Percentiles rank a stretch among this genome's conserved stretches.
Evolutionary conservation across 148 eudicot genomes (phyloP).

Genomic region (Amaranthus cruentus): DNA sequence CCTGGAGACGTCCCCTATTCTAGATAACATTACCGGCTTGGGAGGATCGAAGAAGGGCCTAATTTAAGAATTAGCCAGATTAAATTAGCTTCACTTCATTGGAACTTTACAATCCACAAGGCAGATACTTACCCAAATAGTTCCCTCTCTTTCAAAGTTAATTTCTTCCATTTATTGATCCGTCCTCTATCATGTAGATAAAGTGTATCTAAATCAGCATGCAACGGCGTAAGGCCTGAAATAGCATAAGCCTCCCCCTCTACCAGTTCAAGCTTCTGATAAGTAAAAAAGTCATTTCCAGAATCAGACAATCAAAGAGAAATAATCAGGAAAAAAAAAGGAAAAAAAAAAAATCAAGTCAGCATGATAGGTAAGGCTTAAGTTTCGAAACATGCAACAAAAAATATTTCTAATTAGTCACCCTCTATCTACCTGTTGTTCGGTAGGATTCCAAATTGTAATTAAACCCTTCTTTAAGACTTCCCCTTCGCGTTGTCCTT

Average conservation of each 20-base stretch:
- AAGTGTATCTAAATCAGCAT: constrained; percentile 50
- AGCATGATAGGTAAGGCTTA: constrained; percentile 1
- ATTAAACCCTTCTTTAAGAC: constrained; percentile 54
- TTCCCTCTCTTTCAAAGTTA: constrained; percentile 42
- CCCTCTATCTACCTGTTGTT: constrained; percentile 51
- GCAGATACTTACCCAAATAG: constrained; percentile 49
- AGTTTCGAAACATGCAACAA: constrained; percentile 1
- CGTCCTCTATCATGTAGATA: constrained; percentile 81
- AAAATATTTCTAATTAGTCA: neutral
- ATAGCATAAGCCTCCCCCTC: constrained; percentile 82
- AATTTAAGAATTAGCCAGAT: constrained; percentile 20
- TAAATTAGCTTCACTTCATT: neutral
- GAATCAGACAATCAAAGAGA: constrained; percentile 1
- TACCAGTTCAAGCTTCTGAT: constrained; percentile 58
- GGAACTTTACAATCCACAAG: constrained; percentile 12
- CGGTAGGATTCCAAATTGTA: constrained; percentile 92
- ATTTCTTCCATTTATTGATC: constrained; percentile 59
- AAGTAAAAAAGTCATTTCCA: constrained; percentile 8
- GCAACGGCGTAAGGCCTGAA: constrained; percentile 62
- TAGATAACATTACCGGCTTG: constrained; percentile 49
- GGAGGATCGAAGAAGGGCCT: constrained; percentile 84
- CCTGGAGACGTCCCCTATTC: constrained; percentile 72
- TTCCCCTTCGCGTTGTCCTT: constrained; percentile 21
- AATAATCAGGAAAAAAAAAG: neutral
- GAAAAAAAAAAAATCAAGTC: neutral